Evolutionary conservation across 208 protist genomes (phyloP), one percentile per base, ranked within the genome.

Genomic region (Trypanosoma lewisi): DNA sequence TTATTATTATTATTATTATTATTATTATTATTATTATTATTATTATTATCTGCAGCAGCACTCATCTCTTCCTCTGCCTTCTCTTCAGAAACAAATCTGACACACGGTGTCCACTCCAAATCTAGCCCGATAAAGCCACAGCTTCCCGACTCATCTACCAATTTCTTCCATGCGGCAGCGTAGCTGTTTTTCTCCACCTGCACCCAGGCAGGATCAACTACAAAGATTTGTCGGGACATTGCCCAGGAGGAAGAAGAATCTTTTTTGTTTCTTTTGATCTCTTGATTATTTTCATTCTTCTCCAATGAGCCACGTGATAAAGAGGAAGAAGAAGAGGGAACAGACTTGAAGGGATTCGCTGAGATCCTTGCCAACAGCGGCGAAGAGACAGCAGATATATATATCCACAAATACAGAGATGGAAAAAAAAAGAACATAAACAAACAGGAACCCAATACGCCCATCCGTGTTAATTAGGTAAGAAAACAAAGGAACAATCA

Each of bases 121-220:
- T 89, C 83, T 16, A 89, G 58, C 0, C 83, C 83, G 8, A 85
- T 67, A 65, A 84, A 83, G 23, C 73, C 70, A 33, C 67, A 74
- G 2, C 41, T 23, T 11, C 31, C 30, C 7, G 74, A 75, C 47
- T 89, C 82, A 6, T n/a, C 5, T 3, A n/a, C 33, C 17, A 89
- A 59, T 5, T 21, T 37, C 3, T 36, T 28, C 75, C 75, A 83
- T 14, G 67, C n/a, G n/a, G 34, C 36, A 25, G 30, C 31, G 36
- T 78, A 85, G 25, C 27, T 7, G 28, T 45, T 47, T 19, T 17
- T 27, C 33, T 89, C 68, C 4, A 83, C 58, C 19, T 67, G 56
- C 37, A 57, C 60, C 82, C 82, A 89, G n/a, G 81, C 73, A 33
- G 82, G 82, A 63, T 89, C 62, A 31, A 67, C 33, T 17, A 67